Evolutionary conservation across 805 yeast genomes (phyloP).

Genomic region (Candida takata): DNA sequence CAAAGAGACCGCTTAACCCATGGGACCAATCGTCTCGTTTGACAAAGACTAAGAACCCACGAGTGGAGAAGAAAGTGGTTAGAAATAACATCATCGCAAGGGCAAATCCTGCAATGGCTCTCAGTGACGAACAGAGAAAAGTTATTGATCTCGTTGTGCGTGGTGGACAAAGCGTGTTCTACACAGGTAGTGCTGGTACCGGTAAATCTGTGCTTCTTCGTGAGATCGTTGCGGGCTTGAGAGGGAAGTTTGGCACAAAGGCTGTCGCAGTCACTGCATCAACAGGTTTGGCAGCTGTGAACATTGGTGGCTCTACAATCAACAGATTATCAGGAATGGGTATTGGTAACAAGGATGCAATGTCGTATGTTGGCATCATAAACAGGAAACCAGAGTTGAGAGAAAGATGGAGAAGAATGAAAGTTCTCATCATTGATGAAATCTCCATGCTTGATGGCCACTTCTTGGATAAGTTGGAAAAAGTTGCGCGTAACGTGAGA

Average conservation of each 20-base stretch:
- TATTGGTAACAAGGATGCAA: constrained; percentile 45
- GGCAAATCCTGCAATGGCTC: constrained; percentile 4
- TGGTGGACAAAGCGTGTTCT: constrained; percentile 51
- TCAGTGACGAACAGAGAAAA: constrained; percentile 41
- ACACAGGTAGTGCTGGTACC: constrained; percentile 84
- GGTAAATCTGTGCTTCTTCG: constrained; percentile 71
- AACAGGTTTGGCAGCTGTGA: constrained; percentile 93
- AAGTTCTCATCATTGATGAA: constrained; percentile 83
- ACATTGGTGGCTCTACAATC: constrained; percentile 85
- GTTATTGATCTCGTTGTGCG: constrained; percentile 48
- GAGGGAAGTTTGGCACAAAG: constrained; percentile 31
- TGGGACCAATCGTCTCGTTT: constrained; percentile 6
- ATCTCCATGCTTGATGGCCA: constrained; percentile 88
- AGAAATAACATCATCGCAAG: constrained; percentile 5
- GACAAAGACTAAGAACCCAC: constrained; percentile 10
- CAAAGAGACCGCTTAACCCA: constrained; percentile 10
- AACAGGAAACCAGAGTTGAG: constrained; percentile 35
- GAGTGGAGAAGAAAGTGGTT: background rate
- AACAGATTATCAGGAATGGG: constrained; percentile 87
- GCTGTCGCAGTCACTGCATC: constrained; percentile 88
- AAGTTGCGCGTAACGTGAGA: constrained; percentile 51
- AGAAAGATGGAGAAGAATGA: constrained; percentile 58
- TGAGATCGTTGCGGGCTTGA: constrained; percentile 52
- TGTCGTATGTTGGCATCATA: constrained; percentile 34
- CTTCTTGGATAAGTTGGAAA: constrained; percentile 68